Evolutionary conservation across 129 eudicot species (phyloP), one percentile per base, ranked within the genome.

Genomic region (Escallonia rubra): DNA sequence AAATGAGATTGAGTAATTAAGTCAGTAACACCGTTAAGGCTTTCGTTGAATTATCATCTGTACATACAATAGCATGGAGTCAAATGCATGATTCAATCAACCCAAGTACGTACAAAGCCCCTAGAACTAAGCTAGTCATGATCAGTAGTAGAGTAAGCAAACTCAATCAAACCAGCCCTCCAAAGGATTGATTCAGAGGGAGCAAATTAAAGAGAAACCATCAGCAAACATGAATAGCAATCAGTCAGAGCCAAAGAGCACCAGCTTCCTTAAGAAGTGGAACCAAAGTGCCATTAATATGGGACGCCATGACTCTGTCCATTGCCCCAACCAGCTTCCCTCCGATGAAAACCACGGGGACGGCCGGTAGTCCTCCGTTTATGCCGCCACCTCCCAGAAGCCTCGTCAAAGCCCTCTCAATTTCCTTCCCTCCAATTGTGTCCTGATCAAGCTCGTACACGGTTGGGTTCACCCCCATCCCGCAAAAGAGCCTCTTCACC

Each of bases 321-420:
- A 89, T 79, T 5, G 94, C 75, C 3, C 96, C 96, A 39, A 89
- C 80, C 9, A 89, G 83, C 40, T 86, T 81, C 15, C 96, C 96
- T 8, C 96, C 96, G 15, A 89, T 79, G 45, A 89, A 89, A 61
- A 89, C 96, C 67, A 89, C 96, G n/a, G 96, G 96, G 64, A 89
- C 84, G 47, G 87, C 75, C 40, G 90, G 50, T 4, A 50, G 8
- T 5, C 14, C 4, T 4, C 80, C 62, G 52, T 53, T 67, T 23
- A 23, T 23, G 34, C 34, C 34, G 34, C 34, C 34, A 23, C 34
- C 34, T 1, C 88, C 96, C 52, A 86, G 46, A 40, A 86, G 77
- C 41, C 86, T 72, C 3, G 74, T 63, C 60, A 86, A 41, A 12
- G 90, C 94, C 76, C 72, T 77, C 68, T 89, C 94, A 1, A 86